phyloP scores from a whole-genome alignment of 2,329 filamentous ascomycete genomes.

The Geoglossum cookeanum region DNA sequence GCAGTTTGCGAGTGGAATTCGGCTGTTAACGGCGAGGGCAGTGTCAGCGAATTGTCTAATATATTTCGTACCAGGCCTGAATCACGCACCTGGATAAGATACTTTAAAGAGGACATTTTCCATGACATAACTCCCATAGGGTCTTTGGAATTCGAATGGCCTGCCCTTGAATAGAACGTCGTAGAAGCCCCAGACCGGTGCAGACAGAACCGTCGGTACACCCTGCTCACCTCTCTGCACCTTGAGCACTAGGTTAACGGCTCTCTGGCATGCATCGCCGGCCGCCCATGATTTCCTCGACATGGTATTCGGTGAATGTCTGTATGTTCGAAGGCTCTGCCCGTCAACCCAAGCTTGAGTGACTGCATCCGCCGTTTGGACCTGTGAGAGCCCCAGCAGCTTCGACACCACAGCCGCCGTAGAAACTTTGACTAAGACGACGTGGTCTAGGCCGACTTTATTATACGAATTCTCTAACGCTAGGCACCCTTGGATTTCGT shows the following conservation, averaged over 20 bases:
- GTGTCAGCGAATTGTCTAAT: constrained; percentile 11
- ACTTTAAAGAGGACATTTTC: constrained; percentile 99
- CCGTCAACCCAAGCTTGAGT: constrained; percentile 97
- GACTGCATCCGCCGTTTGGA: constrained; percentile 85
- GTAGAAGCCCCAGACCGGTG: constrained; percentile 94
- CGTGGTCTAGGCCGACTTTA: constrained; percentile 94
- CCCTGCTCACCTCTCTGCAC: constrained; percentile 82
- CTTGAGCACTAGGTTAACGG: constrained; percentile 79
- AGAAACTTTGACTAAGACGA: constrained; percentile 94
- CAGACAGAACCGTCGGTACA: constrained; percentile 79
- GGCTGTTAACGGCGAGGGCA: constrained; percentile 28
- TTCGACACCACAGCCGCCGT: constrained; percentile 87
- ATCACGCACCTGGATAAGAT: constrained; percentile 65
- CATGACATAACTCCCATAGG: constrained; percentile 98
- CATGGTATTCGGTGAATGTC: constrained; percentile 98
- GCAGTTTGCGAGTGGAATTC: constrained; percentile 99
- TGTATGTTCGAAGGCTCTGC: constrained; percentile 88
- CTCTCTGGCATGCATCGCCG: constrained; percentile 90
- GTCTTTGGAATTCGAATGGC: constrained; percentile 87
- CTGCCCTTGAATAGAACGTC: constrained; percentile 94
- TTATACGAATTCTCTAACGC: constrained; percentile 97
- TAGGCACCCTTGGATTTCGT: constrained; percentile 95
- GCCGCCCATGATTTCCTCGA: constrained; percentile 98
- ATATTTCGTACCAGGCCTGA: neutral
- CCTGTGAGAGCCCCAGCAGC: constrained; percentile 76